Evolutionary conservation across 2,329 filamentous ascomycete species (phyloP).

Genomic region (Fusarium camptoceras): DNA sequence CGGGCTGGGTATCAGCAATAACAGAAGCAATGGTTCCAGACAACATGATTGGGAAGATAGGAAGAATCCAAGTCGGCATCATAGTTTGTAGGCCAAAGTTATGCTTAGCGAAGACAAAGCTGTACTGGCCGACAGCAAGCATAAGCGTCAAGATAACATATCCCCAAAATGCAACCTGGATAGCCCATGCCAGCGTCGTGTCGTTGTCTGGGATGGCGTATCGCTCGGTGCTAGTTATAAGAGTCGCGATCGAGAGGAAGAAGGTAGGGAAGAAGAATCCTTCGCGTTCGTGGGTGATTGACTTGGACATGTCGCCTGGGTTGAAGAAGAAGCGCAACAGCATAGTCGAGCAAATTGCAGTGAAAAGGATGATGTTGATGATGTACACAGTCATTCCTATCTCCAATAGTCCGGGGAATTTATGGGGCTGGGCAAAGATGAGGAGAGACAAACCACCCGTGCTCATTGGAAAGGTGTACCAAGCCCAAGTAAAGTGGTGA

Average conservation of each 20-base stretch:
- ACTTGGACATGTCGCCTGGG: constrained; percentile 8
- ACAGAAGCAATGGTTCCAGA: constrained; percentile 10
- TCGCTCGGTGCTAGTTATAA: constrained; percentile 1
- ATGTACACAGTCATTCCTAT: constrained; percentile 2
- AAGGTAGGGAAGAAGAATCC: constrained; percentile 10
- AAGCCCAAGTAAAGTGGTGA: constrained; percentile 6
- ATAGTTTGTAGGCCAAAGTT: constrained; percentile 1
- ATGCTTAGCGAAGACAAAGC: constrained; percentile 4
- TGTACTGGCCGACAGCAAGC: constrained; percentile 3
- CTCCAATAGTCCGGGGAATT: background rate
- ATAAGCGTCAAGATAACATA: constrained; percentile 1
- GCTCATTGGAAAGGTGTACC: background rate
- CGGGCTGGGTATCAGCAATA: constrained; percentile 4
- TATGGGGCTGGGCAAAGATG: constrained; percentile 1
- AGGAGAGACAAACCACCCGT: constrained; percentile 1
- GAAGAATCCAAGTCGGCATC: constrained; percentile 11
- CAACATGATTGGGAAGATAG: constrained; percentile 8
- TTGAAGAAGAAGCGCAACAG: constrained; percentile 7
- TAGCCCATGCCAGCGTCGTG: background rate
- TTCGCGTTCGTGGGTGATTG: constrained; percentile 6
- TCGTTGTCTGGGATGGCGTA: constrained; percentile 6
- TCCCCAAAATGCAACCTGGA: constrained; percentile 7
- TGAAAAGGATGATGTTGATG: constrained; percentile 3
- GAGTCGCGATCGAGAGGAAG: constrained; percentile 2
- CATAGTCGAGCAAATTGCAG: background rate